phyloP scores from a whole-genome alignment of 2,329 filamentous ascomycete genomes.

The Acrocalymma vagum region DNA sequence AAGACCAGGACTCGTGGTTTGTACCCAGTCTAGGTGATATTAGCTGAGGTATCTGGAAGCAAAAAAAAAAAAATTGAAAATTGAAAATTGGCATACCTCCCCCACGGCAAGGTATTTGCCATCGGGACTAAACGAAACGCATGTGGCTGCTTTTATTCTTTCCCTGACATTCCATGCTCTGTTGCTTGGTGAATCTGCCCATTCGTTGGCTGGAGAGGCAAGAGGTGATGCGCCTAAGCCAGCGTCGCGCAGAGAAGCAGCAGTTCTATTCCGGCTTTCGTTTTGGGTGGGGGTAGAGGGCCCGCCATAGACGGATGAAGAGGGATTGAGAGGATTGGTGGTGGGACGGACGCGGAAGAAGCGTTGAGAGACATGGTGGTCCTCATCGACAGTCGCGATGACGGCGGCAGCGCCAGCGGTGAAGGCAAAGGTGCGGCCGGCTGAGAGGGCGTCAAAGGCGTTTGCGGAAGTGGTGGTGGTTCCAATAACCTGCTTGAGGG shows the following conservation, averaged over 20 bases:
- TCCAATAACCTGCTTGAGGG: slow-evolving; percentile 85
- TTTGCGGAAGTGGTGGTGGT: slow-evolving; percentile 86
- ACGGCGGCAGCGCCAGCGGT: slow-evolving; percentile 95
- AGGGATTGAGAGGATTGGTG: slow-evolving; percentile 71
- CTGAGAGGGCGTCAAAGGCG: slow-evolving; percentile 82
- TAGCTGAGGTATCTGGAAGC: neutral
- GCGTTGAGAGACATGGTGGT: slow-evolving; percentile 73
- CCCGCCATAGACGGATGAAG: slow-evolving; percentile 60
- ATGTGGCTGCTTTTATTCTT: slow-evolving; percentile 92
- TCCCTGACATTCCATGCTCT: slow-evolving; percentile 90
- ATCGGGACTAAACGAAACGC: slow-evolving; percentile 86
- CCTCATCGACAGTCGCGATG: slow-evolving; percentile 78
- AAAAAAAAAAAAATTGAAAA: neutral
- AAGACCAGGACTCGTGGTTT: slow-evolving; percentile 91
- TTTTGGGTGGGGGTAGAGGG: slow-evolving; percentile 63
- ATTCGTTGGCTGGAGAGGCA: slow-evolving; percentile 59
- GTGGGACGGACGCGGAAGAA: slow-evolving; percentile 89
- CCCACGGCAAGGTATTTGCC: slow-evolving; percentile 89
- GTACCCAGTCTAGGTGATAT: slow-evolving; percentile 82
- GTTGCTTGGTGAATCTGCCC: slow-evolving; percentile 66
- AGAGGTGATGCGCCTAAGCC: slow-evolving; percentile 52
- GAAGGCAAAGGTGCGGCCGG: slow-evolving; percentile 79
- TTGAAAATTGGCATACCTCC: slow-evolving; percentile 67
- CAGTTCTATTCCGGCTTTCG: slow-evolving; percentile 66
- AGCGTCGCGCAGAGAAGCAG: slow-evolving; percentile 60